Conservation (phyloP, 176 grass and related monocot genomes). For the Leersia perrieri region DNA sequence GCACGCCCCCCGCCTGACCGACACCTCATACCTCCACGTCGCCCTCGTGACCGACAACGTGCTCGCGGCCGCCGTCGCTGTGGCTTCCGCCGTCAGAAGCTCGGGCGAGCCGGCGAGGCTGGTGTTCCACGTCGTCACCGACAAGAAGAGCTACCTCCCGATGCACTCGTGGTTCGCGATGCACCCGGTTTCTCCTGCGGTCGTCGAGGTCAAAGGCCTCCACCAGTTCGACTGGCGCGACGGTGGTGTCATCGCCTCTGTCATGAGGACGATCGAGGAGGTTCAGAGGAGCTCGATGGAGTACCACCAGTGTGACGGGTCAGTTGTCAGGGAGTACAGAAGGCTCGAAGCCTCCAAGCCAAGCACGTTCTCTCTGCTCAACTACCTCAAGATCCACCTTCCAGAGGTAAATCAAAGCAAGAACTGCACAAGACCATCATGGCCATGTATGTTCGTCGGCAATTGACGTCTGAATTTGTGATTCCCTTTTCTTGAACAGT, state of each 20-base stretch:
- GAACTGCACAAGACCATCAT: neutral
- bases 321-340: conserved; percentile 38
- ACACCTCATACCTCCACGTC: conserved; percentile 60
- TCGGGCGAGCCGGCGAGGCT: conserved; percentile 48
- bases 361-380: conserved; percentile 68
- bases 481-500: conserved; percentile 37
- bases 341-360: conserved; percentile 65
- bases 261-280: conserved; percentile 76
- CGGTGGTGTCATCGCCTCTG: conserved; percentile 33
- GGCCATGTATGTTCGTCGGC: neutral
- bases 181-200: conserved; percentile 54
- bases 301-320: conserved; percentile 19
- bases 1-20: conserved; percentile 59
- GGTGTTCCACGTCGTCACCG: conserved; percentile 91
- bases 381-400: conserved; percentile 94
- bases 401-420: conserved; percentile 60
- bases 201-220: conserved; percentile 81
- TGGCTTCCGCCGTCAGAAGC: conserved; percentile 59
- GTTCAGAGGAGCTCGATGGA: conserved; percentile 46
- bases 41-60: conserved; percentile 84
- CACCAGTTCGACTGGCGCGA: conserved; percentile 86
- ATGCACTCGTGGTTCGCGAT: conserved; percentile 98
- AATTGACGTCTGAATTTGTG: neutral
- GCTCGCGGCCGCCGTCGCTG: conserved; percentile 64
- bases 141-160: conserved; percentile 81